phyloP scores from a whole-genome alignment of 2,329 filamentous ascomycete genomes.

The Didymella segeticola region DNA sequence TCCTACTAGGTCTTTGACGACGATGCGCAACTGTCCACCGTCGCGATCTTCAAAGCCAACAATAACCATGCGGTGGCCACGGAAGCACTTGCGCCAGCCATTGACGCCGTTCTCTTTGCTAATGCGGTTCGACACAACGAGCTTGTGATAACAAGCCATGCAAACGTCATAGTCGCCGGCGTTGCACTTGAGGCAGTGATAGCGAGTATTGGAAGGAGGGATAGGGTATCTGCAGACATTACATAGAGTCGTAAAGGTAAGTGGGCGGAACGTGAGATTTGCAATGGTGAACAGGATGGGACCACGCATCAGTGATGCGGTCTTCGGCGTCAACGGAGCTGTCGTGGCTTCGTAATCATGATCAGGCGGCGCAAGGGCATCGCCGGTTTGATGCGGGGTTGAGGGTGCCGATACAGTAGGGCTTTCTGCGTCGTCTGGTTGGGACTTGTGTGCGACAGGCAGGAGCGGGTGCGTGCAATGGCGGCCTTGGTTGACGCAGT shows the following conservation, averaged over 20 bases:
- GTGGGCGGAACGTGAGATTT: constrained; percentile 63
- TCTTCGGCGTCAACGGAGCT: constrained; percentile 50
- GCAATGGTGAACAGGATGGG: constrained; percentile 44
- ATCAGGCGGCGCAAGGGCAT: constrained; percentile 29
- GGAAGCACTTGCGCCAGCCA: constrained; percentile 84
- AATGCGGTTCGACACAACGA: constrained; percentile 70
- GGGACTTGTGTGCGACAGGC: constrained; percentile 69
- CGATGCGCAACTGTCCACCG: constrained; percentile 70
- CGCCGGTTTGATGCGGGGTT: constrained; percentile 25
- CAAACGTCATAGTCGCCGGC: constrained; percentile 90
- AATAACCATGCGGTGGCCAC: constrained; percentile 83
- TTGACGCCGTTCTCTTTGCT: constrained; percentile 75
- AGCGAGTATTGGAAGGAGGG: constrained; percentile 70
- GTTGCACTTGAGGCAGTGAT: constrained; percentile 80
- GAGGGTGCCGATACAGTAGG: constrained; percentile 21
- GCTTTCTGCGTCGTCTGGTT: constrained; percentile 13
- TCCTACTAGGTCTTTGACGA: constrained; percentile 78
- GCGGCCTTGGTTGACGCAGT: constrained; percentile 81
- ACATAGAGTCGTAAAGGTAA: constrained; percentile 77
- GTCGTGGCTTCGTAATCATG: constrained; percentile 44
- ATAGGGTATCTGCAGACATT: constrained; percentile 80
- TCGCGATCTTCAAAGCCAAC: constrained; percentile 75
- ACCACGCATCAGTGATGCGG: constrained; percentile 50
- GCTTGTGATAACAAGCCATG: constrained; percentile 73
- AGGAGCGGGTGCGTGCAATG: constrained; percentile 84